These are phyloP conservation scores for Anisodus tanguticus DNA, from an alignment of 257 asterid species.

Conservation along the genomic window DNA sequence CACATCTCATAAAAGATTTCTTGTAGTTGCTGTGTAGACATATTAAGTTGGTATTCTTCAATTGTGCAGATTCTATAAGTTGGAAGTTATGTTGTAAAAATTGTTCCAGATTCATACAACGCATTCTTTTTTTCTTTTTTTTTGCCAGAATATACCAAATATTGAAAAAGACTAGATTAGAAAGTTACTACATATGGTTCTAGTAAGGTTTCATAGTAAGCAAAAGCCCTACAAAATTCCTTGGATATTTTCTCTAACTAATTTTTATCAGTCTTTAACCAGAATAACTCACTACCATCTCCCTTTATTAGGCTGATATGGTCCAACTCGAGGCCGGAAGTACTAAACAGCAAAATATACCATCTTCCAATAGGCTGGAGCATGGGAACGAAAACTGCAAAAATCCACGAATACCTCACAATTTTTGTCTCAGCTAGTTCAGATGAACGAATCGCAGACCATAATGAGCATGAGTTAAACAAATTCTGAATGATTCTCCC, in stretches of 20 bases:
- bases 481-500: not conserved
- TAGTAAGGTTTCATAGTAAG: not conserved
- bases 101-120: not conserved
- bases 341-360: not conserved
- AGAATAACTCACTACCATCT: not conserved
- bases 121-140: not conserved
- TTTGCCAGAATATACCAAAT: conserved; percentile 15
- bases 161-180: not conserved
- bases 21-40: too few species aligned
- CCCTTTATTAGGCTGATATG: not conserved
- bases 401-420: not conserved
- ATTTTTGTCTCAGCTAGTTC: not conserved
- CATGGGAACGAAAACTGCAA: not conserved
- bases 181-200: not conserved
- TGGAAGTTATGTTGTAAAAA: not conserved
- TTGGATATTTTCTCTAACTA: not conserved
- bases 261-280: not conserved
- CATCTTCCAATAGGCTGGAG: not conserved
- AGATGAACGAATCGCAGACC: conserved; percentile 19
- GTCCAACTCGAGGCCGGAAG: not conserved
- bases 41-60: not conserved
- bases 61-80: conserved; percentile 1
- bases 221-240: conserved; percentile 18
- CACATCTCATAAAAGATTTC: too few species aligned
- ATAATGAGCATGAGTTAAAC: not conserved